Evolutionary conservation across 306 rosid genomes (phyloP).

Genomic region (Pterocarpus santalinus): DNA sequence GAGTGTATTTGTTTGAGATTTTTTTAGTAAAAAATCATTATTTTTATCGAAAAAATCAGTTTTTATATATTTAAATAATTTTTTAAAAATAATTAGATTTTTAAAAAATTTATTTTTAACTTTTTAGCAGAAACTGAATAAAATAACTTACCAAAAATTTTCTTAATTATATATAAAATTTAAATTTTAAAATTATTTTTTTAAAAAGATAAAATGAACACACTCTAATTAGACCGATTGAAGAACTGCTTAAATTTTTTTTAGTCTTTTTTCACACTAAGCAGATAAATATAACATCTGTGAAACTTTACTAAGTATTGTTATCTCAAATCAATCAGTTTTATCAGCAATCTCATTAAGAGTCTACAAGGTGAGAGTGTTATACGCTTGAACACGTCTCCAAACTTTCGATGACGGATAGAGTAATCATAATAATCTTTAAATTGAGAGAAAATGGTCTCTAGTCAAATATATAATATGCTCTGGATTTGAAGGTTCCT

Average conservation of each 20-base stretch:
- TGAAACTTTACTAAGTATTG: neutral
- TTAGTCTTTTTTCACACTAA: no score
- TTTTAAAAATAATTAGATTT: no score
- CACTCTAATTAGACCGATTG: neutral
- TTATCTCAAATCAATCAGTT: neutral
- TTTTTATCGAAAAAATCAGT: no score
- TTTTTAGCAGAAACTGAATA: no score
- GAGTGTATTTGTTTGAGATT: no score
- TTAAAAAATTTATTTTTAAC: no score
- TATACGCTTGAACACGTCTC: neutral
- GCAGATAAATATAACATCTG: neutral
- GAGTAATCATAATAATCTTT: neutral
- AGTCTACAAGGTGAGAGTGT: constrained; percentile 1
- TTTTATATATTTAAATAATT: no score
- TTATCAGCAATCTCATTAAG: neutral
- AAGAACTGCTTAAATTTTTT: neutral
- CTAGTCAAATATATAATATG: neutral
- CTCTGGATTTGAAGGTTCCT: neutral
- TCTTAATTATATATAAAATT: no score
- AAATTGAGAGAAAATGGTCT: neutral
- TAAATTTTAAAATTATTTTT: no score
- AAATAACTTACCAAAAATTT: no score
- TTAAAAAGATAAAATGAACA: no score
- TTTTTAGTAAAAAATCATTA: no score
- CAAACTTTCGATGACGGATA: neutral